A percentile compares a stretch with the other conserved stretches of the same genome.
These are phyloP conservation scores for Aciculosporium take DNA, from an alignment of 2,329 filamentous ascomycete genomes.

Conservation along the genomic window DNA sequence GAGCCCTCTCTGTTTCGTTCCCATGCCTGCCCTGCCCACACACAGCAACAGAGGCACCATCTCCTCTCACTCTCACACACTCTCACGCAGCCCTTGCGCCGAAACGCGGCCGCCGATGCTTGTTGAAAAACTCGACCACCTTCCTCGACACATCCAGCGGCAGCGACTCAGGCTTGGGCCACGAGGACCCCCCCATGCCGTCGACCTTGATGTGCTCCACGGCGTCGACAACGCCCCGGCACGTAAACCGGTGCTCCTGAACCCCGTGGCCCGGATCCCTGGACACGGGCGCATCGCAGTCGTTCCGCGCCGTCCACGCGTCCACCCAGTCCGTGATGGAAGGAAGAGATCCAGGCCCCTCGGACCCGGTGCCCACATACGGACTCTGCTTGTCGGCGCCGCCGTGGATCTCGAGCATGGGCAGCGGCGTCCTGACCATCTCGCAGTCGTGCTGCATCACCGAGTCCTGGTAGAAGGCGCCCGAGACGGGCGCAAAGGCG, in stretches of 20 bases:
- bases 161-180: constrained; percentile 5
- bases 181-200: constrained; percentile 7
- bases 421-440: constrained; percentile 26
- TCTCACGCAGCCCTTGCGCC: too few species aligned
- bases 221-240: constrained; percentile 6
- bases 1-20: too few species aligned
- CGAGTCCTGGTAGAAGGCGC: constrained; percentile 28
- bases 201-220: constrained; percentile 11
- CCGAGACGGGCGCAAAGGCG: constrained; percentile 27
- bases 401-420: constrained; percentile 38
- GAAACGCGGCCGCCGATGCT: constrained; percentile 3
- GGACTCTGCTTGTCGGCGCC: constrained; percentile 29
- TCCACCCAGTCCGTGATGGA: constrained; percentile 25
- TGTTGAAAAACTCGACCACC: constrained; percentile 7
- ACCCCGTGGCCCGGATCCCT: constrained; percentile 6
- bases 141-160: constrained; percentile 4
- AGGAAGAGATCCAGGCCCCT: constrained; percentile 28
- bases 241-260: constrained; percentile 8
- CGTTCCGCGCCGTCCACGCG: constrained; percentile 22
- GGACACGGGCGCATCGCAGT: constrained; percentile 5
- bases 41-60: too few species aligned
- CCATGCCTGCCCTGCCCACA: too few species aligned
- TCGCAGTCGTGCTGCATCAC: constrained; percentile 16
- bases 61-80: too few species aligned
- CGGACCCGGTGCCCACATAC: constrained; percentile 24